Evolutionary conservation across 768 basidiomycete species (phyloP), one percentile per base, ranked within the genome.

Genomic region (Pleurotus tuoliensis): DNA sequence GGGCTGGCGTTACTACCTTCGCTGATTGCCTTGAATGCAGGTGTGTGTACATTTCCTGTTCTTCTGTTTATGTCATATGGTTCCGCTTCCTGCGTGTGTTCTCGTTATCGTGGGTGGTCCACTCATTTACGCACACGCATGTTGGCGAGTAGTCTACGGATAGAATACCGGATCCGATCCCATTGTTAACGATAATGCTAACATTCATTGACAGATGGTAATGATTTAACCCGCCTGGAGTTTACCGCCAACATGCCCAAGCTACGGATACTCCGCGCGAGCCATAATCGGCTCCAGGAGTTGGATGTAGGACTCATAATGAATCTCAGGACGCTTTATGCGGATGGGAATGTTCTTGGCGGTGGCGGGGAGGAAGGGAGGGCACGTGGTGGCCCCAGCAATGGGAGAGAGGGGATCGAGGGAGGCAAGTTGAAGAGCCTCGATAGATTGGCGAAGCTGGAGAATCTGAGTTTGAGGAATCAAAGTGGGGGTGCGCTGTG

Each of bases 401-500:
- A 9, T 34, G 30, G 30, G 30, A 34, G 30, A 34, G 30, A 9
- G 9, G 30, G 30, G 9, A 34, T 8, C 30, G 30, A 34, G 30
- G 30, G 30, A 34, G 30, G 30, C 30, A 34, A 34, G 30, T 67
- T 90, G 49, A 69, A 64, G 46, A 82, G 82, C 68, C 66, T 82
- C 64, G 78, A 82, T 59, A 76, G 81, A 13, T 72, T 91, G 63
- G 72, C 69, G 50, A 90, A 83, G 71, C 75, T 99, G 66, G 94
- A 98, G 71, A 93, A 93, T 65, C 77, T 99, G 51, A 94, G 92
- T 66, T 62, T 98, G 76, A 82, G 97, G 70, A 93, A 94, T 71
- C 96, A 99, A 72, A 79, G 80, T 66, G 86, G 85, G 60, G 76
- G 81, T 44, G 82, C 81, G 56, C 70, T 94, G 91, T 90, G 71